These are phyloP conservation scores for Trichoderma atroviride DNA, from an alignment of 2,329 filamentous ascomycete species.

Conservation along the genomic window DNA sequence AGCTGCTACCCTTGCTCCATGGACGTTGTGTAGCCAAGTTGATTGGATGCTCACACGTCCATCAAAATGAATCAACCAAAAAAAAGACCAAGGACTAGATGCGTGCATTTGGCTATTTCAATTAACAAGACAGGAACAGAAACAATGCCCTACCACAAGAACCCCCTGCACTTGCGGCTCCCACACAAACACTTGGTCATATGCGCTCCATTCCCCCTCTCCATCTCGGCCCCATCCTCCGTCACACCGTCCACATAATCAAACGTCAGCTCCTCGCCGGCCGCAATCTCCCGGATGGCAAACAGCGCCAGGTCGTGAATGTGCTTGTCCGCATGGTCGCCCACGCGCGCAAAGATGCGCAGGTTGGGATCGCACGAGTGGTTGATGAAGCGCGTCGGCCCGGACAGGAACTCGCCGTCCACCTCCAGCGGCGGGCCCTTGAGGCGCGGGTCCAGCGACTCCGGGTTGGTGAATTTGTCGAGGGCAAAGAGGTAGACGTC, in stretches of 20 bases:
- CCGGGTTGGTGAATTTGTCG: slow-evolving; percentile 72
- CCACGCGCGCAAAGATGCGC: slow-evolving; percentile 76
- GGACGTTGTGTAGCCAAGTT: not conserved
- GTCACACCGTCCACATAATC: slow-evolving; percentile 73
- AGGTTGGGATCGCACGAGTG: slow-evolving; percentile 81
- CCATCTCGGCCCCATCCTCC: slow-evolving; percentile 48
- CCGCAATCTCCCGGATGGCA: slow-evolving; percentile 65
- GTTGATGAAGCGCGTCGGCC: slow-evolving; percentile 80
- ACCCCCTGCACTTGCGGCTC: slow-evolving; percentile 67
- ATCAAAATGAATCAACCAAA: not conserved
- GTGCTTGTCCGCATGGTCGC: slow-evolving; percentile 72
- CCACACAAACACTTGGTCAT: slow-evolving; percentile 66
- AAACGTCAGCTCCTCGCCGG: slow-evolving; percentile 73
- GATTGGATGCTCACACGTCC: not conserved
- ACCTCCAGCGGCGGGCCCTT: slow-evolving; percentile 61
- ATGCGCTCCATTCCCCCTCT: slow-evolving; percentile 46
- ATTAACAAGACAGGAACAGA: not conserved
- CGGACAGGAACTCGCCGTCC: slow-evolving; percentile 75
- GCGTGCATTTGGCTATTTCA: not conserved
- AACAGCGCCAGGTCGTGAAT: slow-evolving; percentile 80
- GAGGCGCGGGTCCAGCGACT: slow-evolving; percentile 59
- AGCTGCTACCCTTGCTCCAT: not conserved
- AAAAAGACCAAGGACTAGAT: not conserved
- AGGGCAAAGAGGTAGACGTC: slow-evolving; percentile 79
- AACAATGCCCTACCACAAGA: slow-evolving; percentile 59